phyloP scores from a whole-genome alignment of 306 rosid genomes.

The Hylodesmum podocarpum region DNA sequence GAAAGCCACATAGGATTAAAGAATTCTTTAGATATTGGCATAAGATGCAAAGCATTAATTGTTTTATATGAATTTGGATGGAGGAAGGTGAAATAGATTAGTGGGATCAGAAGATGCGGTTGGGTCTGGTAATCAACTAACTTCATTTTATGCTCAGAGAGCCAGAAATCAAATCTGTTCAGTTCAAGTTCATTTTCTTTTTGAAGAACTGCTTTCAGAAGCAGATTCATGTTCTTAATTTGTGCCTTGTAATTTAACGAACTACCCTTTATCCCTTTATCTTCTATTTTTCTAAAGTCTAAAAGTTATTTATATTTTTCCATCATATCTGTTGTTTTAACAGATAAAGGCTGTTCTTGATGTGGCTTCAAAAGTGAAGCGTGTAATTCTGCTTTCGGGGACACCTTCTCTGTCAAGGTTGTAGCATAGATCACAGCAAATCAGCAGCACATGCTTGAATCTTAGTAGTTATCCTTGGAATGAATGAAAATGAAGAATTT shows the following conservation, averaged over 20 bases:
- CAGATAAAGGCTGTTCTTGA: slow-evolving; percentile 89
- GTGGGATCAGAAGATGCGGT: background rate
- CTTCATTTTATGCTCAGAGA: background rate
- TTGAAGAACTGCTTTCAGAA: slow-evolving; percentile 1
- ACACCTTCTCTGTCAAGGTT: slow-evolving; percentile 98
- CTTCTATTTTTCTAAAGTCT: background rate
- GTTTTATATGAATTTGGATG: slow-evolving; percentile 18
- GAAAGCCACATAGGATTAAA: background rate
- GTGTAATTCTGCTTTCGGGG: slow-evolving; percentile 82
- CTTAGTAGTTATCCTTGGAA: slow-evolving; percentile 14
- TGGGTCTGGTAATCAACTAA: background rate
- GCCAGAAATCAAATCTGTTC: background rate
- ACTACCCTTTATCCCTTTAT: background rate
- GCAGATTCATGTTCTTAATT: slow-evolving; percentile 16
- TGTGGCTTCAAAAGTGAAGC: slow-evolving; percentile 72
- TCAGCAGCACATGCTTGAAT: slow-evolving; percentile 24
- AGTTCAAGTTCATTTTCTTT: slow-evolving; percentile 1
- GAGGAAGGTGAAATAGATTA: slow-evolving; percentile 1
- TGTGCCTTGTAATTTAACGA: slow-evolving; percentile 4
- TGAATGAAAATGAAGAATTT: slow-evolving; percentile 29
- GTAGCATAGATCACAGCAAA: slow-evolving; percentile 41
- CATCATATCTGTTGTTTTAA: slow-evolving; percentile 26
- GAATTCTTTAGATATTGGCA: background rate
- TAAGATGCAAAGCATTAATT: background rate
- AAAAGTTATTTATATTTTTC: slow-evolving; percentile 6